Conservation (phyloP, 1,284 basidiomycete species). For the Apiotrichum brassicae region DNA sequence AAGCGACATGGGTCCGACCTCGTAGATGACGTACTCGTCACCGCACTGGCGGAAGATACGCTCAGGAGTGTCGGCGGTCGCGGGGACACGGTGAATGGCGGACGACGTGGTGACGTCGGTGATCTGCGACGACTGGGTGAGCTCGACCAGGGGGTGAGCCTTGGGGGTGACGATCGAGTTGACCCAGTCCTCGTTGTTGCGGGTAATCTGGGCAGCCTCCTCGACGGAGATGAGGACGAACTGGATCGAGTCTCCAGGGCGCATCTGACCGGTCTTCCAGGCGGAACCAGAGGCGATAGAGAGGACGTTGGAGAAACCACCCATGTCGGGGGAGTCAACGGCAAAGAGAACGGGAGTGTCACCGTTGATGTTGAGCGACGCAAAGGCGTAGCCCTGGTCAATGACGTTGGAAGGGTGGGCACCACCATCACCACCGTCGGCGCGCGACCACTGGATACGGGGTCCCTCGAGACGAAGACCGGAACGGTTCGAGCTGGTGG, state of each 20-base stretch:
- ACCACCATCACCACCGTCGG: slow-evolving; percentile 62
- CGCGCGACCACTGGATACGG: slow-evolving; percentile 57
- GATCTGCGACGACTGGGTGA: slow-evolving; percentile 7
- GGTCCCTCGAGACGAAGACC: slow-evolving; percentile 47
- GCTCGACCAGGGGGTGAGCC: slow-evolving; percentile 7
- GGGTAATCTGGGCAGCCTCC: slow-evolving; percentile 8
- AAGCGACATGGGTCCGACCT: slow-evolving; percentile 54
- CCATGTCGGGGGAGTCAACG: slow-evolving; percentile 30
- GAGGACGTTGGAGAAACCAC: slow-evolving; percentile 21
- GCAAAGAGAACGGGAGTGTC: slow-evolving; percentile 58
- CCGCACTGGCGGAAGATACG: slow-evolving; percentile 49
- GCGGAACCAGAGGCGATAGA: slow-evolving; percentile 10
- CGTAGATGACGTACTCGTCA: slow-evolving; percentile 56
- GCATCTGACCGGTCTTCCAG: slow-evolving; percentile 41
- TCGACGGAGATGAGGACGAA: slow-evolving; percentile 50
- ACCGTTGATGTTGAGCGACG: slow-evolving; percentile 59
- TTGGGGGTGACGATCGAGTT: background rate
- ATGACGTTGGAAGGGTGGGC: slow-evolving; percentile 66
- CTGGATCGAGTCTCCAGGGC: slow-evolving; percentile 30
- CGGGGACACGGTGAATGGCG: slow-evolving; percentile 9
- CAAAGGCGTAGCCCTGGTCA: slow-evolving; percentile 60
- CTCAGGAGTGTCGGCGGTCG: slow-evolving; percentile 6
- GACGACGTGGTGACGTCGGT: slow-evolving; percentile 12
- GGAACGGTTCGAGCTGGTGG: slow-evolving; percentile 38
- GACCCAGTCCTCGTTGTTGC: slow-evolving; percentile 13